These are phyloP conservation scores for maize (Zea mays) DNA, from an alignment of 176 grass and related monocot genomes.

Conservation along the genomic window Zm-B73-REFERENCE-NAM-5.0 NC_050105.1:11189501-11190000, in stretches of 20 bases:
- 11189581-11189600: not conserved
- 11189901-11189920: not conserved
- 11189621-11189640: not conserved
- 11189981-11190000: not conserved
- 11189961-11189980: not conserved
- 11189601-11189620: not conserved
- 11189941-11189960: not conserved
- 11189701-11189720: constrained; percentile 9
- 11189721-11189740: not conserved
- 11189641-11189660: not conserved
- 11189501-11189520: not conserved
- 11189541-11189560: not conserved
- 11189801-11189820: not conserved
- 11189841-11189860: not conserved
- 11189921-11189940: not conserved
- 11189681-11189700: too few species aligned
- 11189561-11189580: not conserved
- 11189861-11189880: not conserved
- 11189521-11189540: not conserved
- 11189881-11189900: not conserved
- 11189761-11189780: not conserved
- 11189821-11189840: not conserved
- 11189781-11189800: not conserved
- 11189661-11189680: not conserved
- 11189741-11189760: not conserved